Percentiles rank a stretch among this genome's conserved stretches.
phyloP scores from a whole-genome alignment of 1,284 basidiomycete genomes.

The Dichomitus squalens region DNA sequence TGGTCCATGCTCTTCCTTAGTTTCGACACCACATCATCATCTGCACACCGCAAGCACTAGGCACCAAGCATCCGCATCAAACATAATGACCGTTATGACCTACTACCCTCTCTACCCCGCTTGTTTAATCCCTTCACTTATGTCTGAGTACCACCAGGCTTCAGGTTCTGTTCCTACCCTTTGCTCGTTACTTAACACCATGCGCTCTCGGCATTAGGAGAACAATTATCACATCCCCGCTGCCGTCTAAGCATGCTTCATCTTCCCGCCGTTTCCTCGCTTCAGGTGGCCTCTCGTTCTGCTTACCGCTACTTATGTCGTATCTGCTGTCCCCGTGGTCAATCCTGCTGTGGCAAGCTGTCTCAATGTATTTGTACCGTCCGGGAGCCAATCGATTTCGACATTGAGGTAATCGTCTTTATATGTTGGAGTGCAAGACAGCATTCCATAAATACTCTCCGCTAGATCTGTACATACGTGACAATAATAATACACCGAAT shows the following conservation, averaged over 20 bases:
- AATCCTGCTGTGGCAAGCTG: conserved; percentile 25
- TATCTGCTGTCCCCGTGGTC: conserved; percentile 27
- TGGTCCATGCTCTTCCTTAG: background rate
- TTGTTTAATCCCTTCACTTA: conserved; percentile 25
- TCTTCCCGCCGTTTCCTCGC: background rate
- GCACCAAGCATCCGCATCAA: conserved; percentile 11
- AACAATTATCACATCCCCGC: background rate
- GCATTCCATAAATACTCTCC: background rate
- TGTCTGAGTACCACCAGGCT: conserved; percentile 3
- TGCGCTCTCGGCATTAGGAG: background rate
- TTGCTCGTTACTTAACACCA: background rate
- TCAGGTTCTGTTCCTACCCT: background rate
- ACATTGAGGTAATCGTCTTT: background rate
- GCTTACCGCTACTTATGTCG: conserved; percentile 21
- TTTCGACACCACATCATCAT: background rate
- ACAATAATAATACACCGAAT: conserved; percentile 12
- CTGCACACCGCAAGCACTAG: background rate
- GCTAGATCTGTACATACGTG: conserved; percentile 1
- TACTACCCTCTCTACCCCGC: background rate
- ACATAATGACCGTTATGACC: conserved; percentile 22
- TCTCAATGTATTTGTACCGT: conserved; percentile 26
- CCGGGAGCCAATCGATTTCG: conserved; percentile 13
- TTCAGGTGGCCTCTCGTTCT: background rate
- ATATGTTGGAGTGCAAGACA: background rate
- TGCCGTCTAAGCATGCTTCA: conserved; percentile 7